Base-by-base conservation (phyloP, 176 grass and related monocot species). In the Phragmites australis region DNA sequence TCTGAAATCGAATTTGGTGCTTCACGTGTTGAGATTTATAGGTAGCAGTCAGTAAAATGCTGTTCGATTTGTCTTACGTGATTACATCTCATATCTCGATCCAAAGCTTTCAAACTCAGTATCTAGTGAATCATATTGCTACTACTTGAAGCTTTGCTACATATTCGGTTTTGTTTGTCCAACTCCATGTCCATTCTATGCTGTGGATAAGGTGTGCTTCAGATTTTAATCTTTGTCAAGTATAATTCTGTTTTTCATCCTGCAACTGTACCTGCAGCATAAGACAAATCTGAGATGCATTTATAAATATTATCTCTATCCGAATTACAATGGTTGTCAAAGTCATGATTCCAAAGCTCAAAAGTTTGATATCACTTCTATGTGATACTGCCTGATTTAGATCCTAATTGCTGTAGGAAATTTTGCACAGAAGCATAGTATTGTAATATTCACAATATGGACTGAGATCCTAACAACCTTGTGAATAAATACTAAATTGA, bases 21-120 rank as follows among this genome's bases (percentile, higher is more conserved):
- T 57, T 85, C 61, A 54, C 86, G 90, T 89, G 88, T 99, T 71
- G 92, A 99, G 83, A 31, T 95, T 76, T 99, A 95, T 86, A 99
- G 96, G 96, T 99, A 93, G 19, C 40, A 57, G 53, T 70, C 49
- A 76, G 12, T 69, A 73, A 27, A 47, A 65, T 77, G 48, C 72
- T 72, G 48, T 78, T 65, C 52, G 11, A 6, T 57, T 47, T 22
- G 5, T 19, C 71, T 62, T 77, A 5, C 58, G 16, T 61, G 3
- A 29, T 26, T 59, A 16, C 21, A 52, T 89, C 62, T 81, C 8
- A 4, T 53, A 32, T 62, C 40, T 63, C 52, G 13, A 67, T 52
- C 37, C 55, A 87, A 26, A 75, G 45, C 71, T 44, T 75, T 7
- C 27, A 60, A 61, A 68, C 52, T 63, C 34, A 29, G 8, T 53